Base-by-base conservation (phyloP, 179 eudicot species). In the Beta lomatogona region DNA sequence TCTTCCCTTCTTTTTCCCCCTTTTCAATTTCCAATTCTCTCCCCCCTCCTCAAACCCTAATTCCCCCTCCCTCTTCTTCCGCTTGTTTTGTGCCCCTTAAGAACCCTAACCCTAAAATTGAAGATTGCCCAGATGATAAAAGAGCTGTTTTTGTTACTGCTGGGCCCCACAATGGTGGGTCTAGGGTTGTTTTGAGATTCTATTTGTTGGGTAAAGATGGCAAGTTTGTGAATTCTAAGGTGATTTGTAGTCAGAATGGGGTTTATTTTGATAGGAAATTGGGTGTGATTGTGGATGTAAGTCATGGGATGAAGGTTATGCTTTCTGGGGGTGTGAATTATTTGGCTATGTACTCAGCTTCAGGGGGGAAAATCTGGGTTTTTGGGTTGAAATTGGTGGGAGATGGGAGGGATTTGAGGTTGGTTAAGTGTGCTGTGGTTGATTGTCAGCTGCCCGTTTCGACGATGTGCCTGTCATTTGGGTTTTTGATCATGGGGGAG, bases 341-440 rank as follows among this genome's bases (percentile, higher is more conserved):
- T n/a, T 93, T 93, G 28, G 93, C 84, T 1, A 48, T 95, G 92
- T 91, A 95, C 68, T 95, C 97, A 4, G 86, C 88, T 71, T 89
- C 92, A 48, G 86, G 83, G 55, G 77, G 80, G 0, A 92, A 90
- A 73, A 77, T 92, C 18, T 89, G 89, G 91, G 89, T 93, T 15
- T 93, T 93, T 71, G 91, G 92, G 58, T 84, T 87, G 79, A 92
- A 80, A 54, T 68, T 88, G 83, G 83, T 60, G 73, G 88, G 70
- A 41, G 85, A 76, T 73, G 91, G 80, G 65, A 81, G 78, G 74
- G 80, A 68, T 79, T 80, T 94, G 88, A 93, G 92, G 88, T 80
- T 95, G 91, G 91, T 93, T 81, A 95, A 90, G 84, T 90, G 92
- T 86, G 92, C 95, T 67, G 93, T 88, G 88, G 87, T 95, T 10